phyloP scores from a whole-genome alignment of 139 green algal species.

The Tetraselmis chui region DNA sequence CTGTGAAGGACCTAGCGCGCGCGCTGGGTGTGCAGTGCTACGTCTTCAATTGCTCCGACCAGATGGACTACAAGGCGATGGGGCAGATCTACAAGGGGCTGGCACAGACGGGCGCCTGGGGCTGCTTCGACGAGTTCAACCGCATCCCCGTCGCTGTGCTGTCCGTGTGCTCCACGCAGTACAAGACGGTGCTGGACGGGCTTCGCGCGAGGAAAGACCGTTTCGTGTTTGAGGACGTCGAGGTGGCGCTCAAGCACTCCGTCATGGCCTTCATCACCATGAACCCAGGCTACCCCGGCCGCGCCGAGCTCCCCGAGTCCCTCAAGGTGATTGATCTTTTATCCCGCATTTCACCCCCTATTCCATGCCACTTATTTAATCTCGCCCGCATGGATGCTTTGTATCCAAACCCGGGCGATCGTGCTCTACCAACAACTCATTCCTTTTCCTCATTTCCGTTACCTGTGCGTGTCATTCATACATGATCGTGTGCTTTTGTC shows the following conservation, averaged over 20 bases:
- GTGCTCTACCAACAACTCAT: not conserved
- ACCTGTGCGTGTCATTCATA: not conserved
- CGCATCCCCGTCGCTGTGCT: conserved; percentile 87
- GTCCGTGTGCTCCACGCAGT: conserved; percentile 88
- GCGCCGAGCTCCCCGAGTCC: conserved; percentile 86
- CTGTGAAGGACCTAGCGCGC: conserved; percentile 80
- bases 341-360: no score
- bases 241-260: conserved; percentile 54
- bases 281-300: conserved; percentile 87
- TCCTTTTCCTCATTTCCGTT: not conserved
- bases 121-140: conserved; percentile 96
- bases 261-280: conserved; percentile 97
- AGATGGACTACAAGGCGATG: conserved; percentile 92
- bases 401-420: not conserved
- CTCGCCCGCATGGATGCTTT: no score
- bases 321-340: conserved; percentile 81
- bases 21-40: conserved; percentile 81
- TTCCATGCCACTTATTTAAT: no score
- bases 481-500: no score
- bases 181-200: conserved; percentile 91
- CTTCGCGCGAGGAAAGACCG: conserved; percentile 69
- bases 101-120: conserved; percentile 85
- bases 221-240: conserved; percentile 51
- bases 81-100: conserved; percentile 87
- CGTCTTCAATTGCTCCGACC: conserved; percentile 93